A percentile compares a stretch with the other conserved stretches of the same genome.
Conservation (phyloP, 2,329 filamentous ascomycete genomes). For the Sporothrix variecibatus region DNA sequence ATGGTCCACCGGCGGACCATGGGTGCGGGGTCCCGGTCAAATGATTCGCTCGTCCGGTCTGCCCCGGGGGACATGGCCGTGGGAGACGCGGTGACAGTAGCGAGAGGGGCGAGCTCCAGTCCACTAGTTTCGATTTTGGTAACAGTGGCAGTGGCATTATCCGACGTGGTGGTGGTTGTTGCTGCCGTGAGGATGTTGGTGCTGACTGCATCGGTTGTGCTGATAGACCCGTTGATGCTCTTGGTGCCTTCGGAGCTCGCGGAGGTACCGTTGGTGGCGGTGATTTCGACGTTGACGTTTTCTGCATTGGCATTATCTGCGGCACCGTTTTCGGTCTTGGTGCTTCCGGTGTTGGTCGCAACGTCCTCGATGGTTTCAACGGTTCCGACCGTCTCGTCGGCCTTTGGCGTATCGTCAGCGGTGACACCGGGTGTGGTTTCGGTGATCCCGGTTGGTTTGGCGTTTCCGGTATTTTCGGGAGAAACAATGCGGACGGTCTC, state of each 20-base stretch:
- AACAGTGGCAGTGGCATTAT: background rate
- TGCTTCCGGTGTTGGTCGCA: background rate
- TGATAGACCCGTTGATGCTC: background rate
- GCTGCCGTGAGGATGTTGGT: background rate
- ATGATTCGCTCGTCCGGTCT: constrained; percentile 20
- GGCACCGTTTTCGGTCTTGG: background rate
- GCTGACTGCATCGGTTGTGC: background rate
- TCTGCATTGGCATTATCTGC: background rate
- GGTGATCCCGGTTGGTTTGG: background rate
- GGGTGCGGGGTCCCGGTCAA: constrained; percentile 32
- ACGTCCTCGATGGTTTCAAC: background rate
- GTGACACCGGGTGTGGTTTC: background rate
- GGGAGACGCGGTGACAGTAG: background rate
- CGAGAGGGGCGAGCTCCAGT: background rate
- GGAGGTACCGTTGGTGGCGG: background rate
- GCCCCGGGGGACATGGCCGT: background rate
- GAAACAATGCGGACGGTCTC: constrained; percentile 41
- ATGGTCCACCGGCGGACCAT: constrained; percentile 42
- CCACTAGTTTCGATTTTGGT: background rate
- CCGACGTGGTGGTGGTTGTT: background rate
- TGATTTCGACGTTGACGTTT: background rate
- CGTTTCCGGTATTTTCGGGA: constrained; percentile 28
- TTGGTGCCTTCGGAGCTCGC: background rate
- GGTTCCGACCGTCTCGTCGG: background rate
- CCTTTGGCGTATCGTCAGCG: background rate